Evolutionary conservation across 306 rosid species (phyloP).

Genomic region (Cucurbita pepo): DNA sequence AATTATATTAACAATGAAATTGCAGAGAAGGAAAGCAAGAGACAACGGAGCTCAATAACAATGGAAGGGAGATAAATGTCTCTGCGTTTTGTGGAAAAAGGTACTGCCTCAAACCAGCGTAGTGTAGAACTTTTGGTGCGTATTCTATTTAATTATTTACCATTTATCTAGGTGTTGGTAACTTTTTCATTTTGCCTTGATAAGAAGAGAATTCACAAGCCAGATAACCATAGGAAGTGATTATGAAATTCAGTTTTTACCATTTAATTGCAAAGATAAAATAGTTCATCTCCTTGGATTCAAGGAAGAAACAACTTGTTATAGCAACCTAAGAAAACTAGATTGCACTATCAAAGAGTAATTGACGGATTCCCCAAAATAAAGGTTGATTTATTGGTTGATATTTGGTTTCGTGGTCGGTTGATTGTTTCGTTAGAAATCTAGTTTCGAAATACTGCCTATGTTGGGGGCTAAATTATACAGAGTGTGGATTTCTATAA

Average conservation of each 20-base stretch:
- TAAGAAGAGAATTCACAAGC: neutral
- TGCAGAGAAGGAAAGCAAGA: neutral
- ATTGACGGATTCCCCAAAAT: no score
- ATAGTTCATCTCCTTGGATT: neutral
- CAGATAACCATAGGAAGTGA: neutral
- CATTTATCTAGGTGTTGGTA: neutral
- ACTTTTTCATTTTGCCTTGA: neutral
- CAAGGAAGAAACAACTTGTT: neutral
- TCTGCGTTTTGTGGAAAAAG: neutral
- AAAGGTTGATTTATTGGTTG: no score
- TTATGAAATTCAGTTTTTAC: neutral
- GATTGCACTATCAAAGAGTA: neutral
- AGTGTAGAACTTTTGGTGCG: neutral
- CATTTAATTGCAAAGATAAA: neutral
- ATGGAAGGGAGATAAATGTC: neutral
- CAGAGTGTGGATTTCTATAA: no score
- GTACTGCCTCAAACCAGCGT: neutral
- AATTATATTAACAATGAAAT: neutral
- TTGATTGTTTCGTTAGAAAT: no score
- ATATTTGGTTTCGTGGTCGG: no score
- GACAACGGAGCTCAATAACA: neutral
- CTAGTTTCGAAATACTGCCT: no score
- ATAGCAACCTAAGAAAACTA: neutral
- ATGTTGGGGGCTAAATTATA: no score
- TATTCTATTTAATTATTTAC: neutral